phyloP scores from a whole-genome alignment of 1,139 yeast species.

The Blastobotrys ciferrii region DNA sequence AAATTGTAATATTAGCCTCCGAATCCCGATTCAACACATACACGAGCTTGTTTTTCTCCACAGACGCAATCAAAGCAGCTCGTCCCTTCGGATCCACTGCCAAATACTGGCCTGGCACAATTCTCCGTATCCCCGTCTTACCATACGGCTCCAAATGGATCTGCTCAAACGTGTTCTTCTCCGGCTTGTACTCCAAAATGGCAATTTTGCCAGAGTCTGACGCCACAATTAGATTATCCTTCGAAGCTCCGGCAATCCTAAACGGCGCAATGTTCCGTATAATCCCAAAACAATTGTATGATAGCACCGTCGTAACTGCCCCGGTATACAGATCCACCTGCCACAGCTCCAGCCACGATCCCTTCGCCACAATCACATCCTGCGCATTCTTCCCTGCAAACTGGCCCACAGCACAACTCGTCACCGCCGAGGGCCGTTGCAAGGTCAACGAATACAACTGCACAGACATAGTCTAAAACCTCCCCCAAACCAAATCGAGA shows the following conservation, averaged over 20 bases:
- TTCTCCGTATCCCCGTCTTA: conserved; percentile 71
- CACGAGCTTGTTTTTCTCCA: conserved; percentile 70
- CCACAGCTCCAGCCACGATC: conserved; percentile 53
- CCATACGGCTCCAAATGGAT: conserved; percentile 65
- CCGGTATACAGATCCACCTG: conserved; percentile 57
- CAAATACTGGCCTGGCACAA: conserved; percentile 75
- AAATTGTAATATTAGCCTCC: conserved; percentile 48
- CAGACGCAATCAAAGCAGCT: conserved; percentile 66
- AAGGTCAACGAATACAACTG: conserved; percentile 69
- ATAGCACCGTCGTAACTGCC: conserved; percentile 44
- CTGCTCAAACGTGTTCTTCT: conserved; percentile 45
- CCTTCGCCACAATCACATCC: conserved; percentile 60
- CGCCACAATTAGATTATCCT: conserved; percentile 63
- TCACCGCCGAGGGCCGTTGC: conserved; percentile 52
- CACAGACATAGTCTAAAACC: conserved; percentile 37
- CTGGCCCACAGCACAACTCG: conserved; percentile 60
- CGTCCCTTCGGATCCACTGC: conserved; percentile 72
- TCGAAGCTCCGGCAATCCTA: conserved; percentile 50
- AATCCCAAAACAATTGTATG: conserved; percentile 57
- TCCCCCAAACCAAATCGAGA: too few species aligned
- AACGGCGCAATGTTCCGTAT: conserved; percentile 54
- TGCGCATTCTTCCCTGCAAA: conserved; percentile 60
- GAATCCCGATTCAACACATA: conserved; percentile 55
- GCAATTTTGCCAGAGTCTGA: conserved; percentile 80
- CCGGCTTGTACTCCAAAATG: conserved; percentile 50